Conservation (phyloP, 805 yeast species). For the Metschnikowia colocasiae region DNA sequence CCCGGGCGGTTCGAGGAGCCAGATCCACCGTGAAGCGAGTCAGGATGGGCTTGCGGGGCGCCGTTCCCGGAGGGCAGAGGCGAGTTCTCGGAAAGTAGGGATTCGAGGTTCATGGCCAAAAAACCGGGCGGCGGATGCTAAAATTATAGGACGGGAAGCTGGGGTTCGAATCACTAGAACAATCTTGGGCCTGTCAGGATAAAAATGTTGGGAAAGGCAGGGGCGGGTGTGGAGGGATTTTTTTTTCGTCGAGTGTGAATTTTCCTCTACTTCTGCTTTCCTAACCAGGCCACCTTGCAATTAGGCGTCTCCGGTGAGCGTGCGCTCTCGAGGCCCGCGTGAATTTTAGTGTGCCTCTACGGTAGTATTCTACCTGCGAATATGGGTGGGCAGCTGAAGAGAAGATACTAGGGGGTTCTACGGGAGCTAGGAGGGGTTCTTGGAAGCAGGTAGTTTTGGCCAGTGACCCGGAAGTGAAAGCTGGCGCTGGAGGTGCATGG, state of each 20-base stretch:
- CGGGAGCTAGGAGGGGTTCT: neutral
- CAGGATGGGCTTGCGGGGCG: neutral
- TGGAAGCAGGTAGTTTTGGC: neutral
- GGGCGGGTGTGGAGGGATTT: slow-evolving; percentile 9
- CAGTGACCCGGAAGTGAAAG: neutral
- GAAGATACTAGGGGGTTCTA: neutral
- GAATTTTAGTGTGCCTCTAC: neutral
- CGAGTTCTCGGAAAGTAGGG: slow-evolving; percentile 17
- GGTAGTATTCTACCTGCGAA: neutral
- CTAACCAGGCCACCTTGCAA: slow-evolving; percentile 11
- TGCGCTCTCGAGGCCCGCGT: slow-evolving; percentile 14
- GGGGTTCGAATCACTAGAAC: neutral
- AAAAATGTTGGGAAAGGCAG: slow-evolving; percentile 2
- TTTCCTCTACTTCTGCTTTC: slow-evolving; percentile 15
- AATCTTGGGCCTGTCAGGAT: slow-evolving; percentile 1
- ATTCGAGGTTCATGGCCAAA: slow-evolving; percentile 19
- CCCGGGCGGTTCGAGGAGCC: neutral
- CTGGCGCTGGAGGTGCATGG: neutral
- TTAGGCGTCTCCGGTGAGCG: slow-evolving; percentile 15
- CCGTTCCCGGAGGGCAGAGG: slow-evolving; percentile 10
- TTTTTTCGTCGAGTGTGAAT: slow-evolving; percentile 15
- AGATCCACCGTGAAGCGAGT: neutral
- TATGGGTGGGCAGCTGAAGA: neutral
- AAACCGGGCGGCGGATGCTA: slow-evolving; percentile 1
- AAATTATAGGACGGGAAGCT: neutral